Percentiles rank a stretch among this genome's conserved stretches.
phyloP scores from a whole-genome alignment of 371 early-diverging fungal genomes.

The Coemansia sp. region DNA sequence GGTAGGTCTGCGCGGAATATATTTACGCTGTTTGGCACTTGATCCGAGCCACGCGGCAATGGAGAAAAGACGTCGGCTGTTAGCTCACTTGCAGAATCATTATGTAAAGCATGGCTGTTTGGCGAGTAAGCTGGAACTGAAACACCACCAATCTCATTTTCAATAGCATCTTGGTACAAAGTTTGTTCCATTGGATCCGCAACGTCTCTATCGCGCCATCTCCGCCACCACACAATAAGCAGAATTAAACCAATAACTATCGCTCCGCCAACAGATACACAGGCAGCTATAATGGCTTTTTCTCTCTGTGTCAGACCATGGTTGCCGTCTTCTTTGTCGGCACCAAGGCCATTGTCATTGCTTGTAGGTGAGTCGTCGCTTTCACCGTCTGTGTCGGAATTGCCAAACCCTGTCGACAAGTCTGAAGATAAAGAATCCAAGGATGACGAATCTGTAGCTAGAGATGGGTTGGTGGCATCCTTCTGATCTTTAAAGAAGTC shows the following conservation, averaged over 20 bases:
- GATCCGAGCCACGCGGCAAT: background rate
- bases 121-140: background rate
- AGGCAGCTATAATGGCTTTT: conserved; percentile 12
- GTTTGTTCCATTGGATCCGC: background rate
- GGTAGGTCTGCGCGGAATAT: conserved; percentile 1
- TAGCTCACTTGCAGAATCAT: background rate
- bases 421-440: background rate
- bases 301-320: background rate
- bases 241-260: background rate
- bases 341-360: background rate
- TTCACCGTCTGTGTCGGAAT: background rate
- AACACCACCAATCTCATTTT: background rate
- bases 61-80: background rate
- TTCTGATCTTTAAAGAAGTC: conserved; percentile 3
- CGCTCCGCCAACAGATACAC: background rate
- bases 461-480: background rate
- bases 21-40: background rate
- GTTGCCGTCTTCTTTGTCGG: background rate
- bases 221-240: background rate
- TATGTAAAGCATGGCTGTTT: background rate
- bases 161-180: background rate
- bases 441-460: background rate
- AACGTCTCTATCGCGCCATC: background rate
- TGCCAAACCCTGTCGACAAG: background rate
- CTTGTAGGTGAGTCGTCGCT: background rate